Percentiles rank a stretch among this genome's conserved stretches.
These are phyloP conservation scores for Trichoderma semiorbis DNA, from an alignment of 2,329 filamentous ascomycete species.

Conservation along the genomic window DNA sequence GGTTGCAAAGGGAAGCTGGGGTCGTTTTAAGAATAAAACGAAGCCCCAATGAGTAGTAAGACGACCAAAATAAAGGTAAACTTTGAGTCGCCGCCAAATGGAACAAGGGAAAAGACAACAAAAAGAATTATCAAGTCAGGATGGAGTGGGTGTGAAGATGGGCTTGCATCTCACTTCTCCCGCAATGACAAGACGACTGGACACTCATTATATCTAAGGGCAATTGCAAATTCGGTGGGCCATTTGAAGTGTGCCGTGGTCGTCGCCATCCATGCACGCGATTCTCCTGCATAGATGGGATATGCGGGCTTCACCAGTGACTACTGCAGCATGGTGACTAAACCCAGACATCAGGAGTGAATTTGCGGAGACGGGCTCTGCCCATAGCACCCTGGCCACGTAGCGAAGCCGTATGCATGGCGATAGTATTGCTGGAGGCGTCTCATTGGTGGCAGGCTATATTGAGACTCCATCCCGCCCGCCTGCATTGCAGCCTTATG, in stretches of 20 bases:
- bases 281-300: constrained; percentile 14
- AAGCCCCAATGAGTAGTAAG: not conserved
- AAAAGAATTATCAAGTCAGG: not conserved
- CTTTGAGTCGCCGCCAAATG: not conserved
- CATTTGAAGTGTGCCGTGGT: not conserved
- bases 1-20: not conserved
- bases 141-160: constrained; percentile 7
- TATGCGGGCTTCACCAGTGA: not conserved
- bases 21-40: constrained; percentile 1
- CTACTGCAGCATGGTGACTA: not conserved
- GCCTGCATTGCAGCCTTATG: constrained; percentile 20
- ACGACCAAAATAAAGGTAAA: not conserved
- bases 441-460: not conserved
- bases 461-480: constrained; percentile 5
- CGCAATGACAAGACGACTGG: not conserved
- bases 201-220: constrained; percentile 4
- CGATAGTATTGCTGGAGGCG: constrained; percentile 13
- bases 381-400: constrained; percentile 17
- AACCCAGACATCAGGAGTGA: not conserved
- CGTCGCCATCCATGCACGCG: not conserved
- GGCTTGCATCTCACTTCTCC: constrained; percentile 10
- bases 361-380: not conserved
- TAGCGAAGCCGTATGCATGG: constrained; percentile 15
- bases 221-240: not conserved
- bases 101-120: not conserved